Evolutionary conservation across 208 protist genomes (phyloP).

Genomic region (Trypanosoma platydactyli): DNA sequence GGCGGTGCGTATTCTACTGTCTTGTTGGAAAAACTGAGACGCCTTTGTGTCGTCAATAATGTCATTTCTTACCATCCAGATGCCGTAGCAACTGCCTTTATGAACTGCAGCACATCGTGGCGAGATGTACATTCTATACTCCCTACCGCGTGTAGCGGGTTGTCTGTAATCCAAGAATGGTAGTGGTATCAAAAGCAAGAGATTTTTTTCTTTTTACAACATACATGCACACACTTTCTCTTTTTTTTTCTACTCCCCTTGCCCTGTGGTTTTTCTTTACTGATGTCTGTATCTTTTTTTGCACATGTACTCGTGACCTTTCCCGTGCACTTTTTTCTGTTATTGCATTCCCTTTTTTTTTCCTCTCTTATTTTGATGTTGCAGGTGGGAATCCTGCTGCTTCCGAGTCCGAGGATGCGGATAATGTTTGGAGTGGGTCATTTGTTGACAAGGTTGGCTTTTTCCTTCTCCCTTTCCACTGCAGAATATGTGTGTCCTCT

Average conservation of each 20-base stretch:
- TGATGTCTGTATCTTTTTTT: too few relatives aligned
- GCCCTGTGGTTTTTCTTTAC: too few relatives aligned
- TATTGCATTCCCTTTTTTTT: not conserved
- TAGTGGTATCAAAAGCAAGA: not conserved
- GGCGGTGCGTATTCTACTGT: not conserved
- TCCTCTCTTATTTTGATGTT: too few relatives aligned
- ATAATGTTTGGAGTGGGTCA: too few relatives aligned
- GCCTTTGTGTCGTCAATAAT: conserved; percentile 14
- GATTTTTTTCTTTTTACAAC: too few relatives aligned
- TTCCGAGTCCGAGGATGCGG: too few relatives aligned
- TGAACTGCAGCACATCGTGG: not conserved
- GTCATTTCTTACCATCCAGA: conserved; percentile 5
- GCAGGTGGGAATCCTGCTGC: too few relatives aligned
- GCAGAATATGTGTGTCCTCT: too few relatives aligned
- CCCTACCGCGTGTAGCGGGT: not conserved
- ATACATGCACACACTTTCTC: too few relatives aligned
- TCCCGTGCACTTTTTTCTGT: not conserved
- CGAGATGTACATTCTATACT: conserved; percentile 7
- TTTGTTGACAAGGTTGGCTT: too few relatives aligned
- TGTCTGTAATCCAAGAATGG: not conserved
- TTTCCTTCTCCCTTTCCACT: too few relatives aligned
- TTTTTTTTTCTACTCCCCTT: too few relatives aligned
- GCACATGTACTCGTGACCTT: not conserved
- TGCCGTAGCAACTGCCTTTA: conserved; percentile 1
- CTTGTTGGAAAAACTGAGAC: conserved; percentile 1